Evolutionary conservation across 176 grass and related monocot genomes (phyloP).

Genomic region (barley (Hordeum vulgare)): DNA sequence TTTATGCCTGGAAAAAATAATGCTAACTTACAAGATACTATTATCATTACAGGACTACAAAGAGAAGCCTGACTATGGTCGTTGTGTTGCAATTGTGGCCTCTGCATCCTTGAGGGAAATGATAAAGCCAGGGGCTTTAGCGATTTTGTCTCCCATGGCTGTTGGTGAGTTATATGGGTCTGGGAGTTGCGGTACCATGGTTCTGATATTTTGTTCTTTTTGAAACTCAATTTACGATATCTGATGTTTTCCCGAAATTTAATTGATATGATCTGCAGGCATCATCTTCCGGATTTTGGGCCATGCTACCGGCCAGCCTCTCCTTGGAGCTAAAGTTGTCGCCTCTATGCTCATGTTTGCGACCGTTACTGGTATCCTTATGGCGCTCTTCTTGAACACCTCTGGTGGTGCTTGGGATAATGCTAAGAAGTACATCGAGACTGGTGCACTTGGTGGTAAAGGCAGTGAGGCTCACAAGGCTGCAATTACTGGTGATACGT

Average conservation of each 20-base stretch:
- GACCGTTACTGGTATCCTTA: constrained; percentile 85
- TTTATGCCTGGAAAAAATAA: constrained; percentile 2
- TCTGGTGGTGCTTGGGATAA: constrained; percentile 98
- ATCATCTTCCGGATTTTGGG: constrained; percentile 83
- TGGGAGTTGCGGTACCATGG: not conserved
- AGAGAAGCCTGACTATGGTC: constrained; percentile 95
- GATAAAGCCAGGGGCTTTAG: constrained; percentile 94
- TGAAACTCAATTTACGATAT: not conserved
- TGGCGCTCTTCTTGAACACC: constrained; percentile 98
- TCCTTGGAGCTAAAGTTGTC: constrained; percentile 97
- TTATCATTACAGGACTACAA: constrained; percentile 62
- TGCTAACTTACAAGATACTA: constrained; percentile 17
- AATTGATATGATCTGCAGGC: constrained; percentile 39
- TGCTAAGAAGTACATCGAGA: constrained; percentile 99
- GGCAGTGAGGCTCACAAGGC: constrained; percentile 94
- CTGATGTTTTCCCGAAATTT: not conserved
- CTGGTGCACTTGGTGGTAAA: constrained; percentile 94
- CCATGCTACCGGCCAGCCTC: constrained; percentile 56
- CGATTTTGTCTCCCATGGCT: constrained; percentile 83
- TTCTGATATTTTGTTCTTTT: not conserved
- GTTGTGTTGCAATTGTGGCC: constrained; percentile 99
- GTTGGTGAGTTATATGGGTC: constrained; percentile 59
- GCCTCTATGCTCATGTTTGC: constrained; percentile 98
- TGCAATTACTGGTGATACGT: constrained; percentile 95
- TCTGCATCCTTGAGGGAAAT: constrained; percentile 95